phyloP scores from a whole-genome alignment of 2,329 filamentous ascomycete species.

The Colletotrichum sp. region DNA sequence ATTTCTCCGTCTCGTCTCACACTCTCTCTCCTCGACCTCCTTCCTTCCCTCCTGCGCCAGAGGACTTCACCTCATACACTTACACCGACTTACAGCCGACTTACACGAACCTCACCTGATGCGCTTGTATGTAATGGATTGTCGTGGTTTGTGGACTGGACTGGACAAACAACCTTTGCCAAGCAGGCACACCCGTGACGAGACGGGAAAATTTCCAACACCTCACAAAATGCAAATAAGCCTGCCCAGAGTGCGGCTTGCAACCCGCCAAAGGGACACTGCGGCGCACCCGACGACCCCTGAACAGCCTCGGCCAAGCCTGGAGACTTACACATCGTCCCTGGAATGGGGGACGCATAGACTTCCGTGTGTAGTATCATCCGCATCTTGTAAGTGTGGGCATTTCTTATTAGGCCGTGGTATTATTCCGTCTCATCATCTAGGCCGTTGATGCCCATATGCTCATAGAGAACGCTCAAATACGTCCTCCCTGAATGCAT shows the following conservation, averaged over 20 bases:
- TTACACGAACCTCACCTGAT: slow-evolving; percentile 3
- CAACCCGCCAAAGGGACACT: neutral
- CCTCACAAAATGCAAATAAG: neutral
- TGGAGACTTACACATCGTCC: neutral
- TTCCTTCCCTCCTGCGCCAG: neutral
- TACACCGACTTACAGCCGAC: neutral
- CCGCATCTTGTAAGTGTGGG: neutral
- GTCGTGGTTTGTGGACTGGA: neutral
- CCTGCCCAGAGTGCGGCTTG: neutral
- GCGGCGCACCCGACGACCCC: neutral
- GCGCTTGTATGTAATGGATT: neutral
- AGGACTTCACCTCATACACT: neutral
- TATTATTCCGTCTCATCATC: slow-evolving; percentile 9
- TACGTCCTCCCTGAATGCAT: neutral
- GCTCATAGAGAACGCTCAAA: neutral
- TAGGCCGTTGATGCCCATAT: neutral
- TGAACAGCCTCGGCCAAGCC: neutral
- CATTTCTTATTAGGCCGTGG: neutral
- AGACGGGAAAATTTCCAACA: neutral
- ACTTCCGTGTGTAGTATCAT: neutral
- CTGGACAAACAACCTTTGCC: neutral
- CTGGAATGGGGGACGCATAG: neutral
- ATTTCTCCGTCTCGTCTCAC: slow-evolving; percentile 21
- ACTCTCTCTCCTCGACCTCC: neutral
- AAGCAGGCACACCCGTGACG: neutral